These are phyloP conservation scores for Cystobasidium sp. DNA, from an alignment of 1,284 basidiomycete genomes.

Conservation along the genomic window DNA sequence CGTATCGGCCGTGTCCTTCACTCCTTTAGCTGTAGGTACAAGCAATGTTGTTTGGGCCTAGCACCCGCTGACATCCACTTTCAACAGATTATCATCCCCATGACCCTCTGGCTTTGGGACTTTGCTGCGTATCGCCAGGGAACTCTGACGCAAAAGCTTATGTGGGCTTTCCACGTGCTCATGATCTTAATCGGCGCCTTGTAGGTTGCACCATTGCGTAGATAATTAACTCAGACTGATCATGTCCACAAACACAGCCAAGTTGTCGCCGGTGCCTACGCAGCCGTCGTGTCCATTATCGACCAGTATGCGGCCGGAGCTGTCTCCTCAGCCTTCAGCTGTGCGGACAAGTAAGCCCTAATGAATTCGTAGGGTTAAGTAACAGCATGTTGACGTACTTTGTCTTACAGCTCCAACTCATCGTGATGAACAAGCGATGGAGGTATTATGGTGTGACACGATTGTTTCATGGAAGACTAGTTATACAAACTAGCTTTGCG, in stretches of 20 bases:
- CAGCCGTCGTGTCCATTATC: slow-evolving; percentile 9
- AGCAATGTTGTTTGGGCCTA: neutral
- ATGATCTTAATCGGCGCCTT: slow-evolving; percentile 10
- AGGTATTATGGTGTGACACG: no score
- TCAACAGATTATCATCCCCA: slow-evolving; percentile 24
- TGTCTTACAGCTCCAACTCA: no score
- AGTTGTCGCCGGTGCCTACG: slow-evolving; percentile 14
- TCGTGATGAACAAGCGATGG: no score
- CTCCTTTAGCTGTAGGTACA: slow-evolving; percentile 22
- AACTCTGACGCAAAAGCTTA: slow-evolving; percentile 4
- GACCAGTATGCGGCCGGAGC: slow-evolving; percentile 19
- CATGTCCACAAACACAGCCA: neutral
- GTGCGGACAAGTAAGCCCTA: slow-evolving; percentile 22
- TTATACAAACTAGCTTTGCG: no score
- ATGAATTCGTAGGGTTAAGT: neutral
- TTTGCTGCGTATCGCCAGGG: slow-evolving; percentile 14
- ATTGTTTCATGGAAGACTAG: no score
- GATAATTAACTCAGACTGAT: neutral
- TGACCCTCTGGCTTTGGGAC: slow-evolving; percentile 22
- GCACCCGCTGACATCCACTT: neutral
- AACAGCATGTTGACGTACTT: no score
- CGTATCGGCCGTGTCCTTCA: slow-evolving; percentile 17
- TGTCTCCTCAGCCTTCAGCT: slow-evolving; percentile 16
- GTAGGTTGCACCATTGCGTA: neutral
- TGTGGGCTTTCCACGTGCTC: slow-evolving; percentile 22